These are phyloP conservation scores for Aspergillus ostianus DNA, from an alignment of 495 filamentous ascomycete genomes.

Conservation along the genomic window DNA sequence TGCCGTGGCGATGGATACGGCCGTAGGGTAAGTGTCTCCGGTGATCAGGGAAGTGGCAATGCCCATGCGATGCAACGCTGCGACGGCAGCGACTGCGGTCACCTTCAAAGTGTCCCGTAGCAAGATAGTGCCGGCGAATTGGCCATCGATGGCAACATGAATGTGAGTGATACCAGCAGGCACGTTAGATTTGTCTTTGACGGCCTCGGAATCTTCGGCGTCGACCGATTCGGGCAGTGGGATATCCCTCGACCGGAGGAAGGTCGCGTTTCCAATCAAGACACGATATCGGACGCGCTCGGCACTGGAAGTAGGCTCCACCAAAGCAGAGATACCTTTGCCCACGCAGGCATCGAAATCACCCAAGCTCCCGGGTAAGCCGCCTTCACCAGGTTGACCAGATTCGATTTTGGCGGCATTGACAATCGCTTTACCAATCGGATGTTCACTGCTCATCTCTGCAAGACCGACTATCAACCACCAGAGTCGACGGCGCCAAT, in stretches of 20 bases:
- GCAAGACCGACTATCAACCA: slow-evolving; percentile 92
- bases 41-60: slow-evolving; percentile 90
- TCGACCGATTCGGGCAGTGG: slow-evolving; percentile 63
- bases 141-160: slow-evolving; percentile 80
- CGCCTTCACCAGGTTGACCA: slow-evolving; percentile 66
- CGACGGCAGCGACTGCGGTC: slow-evolving; percentile 75
- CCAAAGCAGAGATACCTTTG: slow-evolving; percentile 76
- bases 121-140: slow-evolving; percentile 75
- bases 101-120: slow-evolving; percentile 89
- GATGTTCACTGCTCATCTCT: slow-evolving; percentile 93
- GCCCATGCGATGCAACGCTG: slow-evolving; percentile 79
- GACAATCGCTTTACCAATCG: slow-evolving; percentile 83
- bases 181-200: slow-evolving; percentile 27
- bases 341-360: slow-evolving; percentile 85
- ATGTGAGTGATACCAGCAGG: slow-evolving; percentile 78
- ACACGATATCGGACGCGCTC: slow-evolving; percentile 72
- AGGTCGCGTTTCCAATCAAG: slow-evolving; percentile 77
- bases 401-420: slow-evolving; percentile 70
- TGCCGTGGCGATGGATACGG: slow-evolving; percentile 73
- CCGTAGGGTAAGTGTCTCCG: slow-evolving; percentile 82
- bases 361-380: slow-evolving; percentile 76
- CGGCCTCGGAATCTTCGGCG: slow-evolving; percentile 21
- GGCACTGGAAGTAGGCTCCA: slow-evolving; percentile 68
- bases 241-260: slow-evolving; percentile 67
- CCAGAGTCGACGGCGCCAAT: slow-evolving; percentile 75